phyloP scores from a whole-genome alignment of 805 yeast genomes.

The Starmerella powellii region DNA sequence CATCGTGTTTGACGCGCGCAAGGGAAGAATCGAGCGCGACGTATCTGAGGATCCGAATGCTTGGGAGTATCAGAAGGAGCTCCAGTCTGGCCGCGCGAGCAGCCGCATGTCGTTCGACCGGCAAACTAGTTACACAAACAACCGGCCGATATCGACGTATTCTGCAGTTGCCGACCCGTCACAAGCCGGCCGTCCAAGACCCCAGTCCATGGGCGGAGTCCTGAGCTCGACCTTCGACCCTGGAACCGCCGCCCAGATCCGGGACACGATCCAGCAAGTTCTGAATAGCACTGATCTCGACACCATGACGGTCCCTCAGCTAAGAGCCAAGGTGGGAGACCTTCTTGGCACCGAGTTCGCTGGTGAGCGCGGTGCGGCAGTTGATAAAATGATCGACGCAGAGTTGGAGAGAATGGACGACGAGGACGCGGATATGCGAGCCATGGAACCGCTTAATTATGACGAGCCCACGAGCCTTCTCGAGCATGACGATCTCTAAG shows the following conservation, averaged over 20 bases:
- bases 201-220: neutral
- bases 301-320: conserved; percentile 29
- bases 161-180: conserved; percentile 1
- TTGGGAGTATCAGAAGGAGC: neutral
- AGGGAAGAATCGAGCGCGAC: conserved; percentile 27
- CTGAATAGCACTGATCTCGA: conserved; percentile 28
- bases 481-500: too few relatives aligned
- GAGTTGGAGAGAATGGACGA: conserved; percentile 31
- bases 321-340: conserved; percentile 30
- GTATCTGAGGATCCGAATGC: conserved; percentile 19
- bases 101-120: neutral
- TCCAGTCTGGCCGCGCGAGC: too few relatives aligned
- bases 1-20: conserved; percentile 28
- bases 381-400: conserved; percentile 29
- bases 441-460: conserved; percentile 3
- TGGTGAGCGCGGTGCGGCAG: conserved; percentile 25
- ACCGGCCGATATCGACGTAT: conserved; percentile 8
- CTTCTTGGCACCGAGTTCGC: conserved; percentile 28
- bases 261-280: conserved; percentile 27
- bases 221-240: conserved; percentile 19
- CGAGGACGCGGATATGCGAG: neutral
- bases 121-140: neutral
- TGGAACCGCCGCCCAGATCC: conserved; percentile 24
- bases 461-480: conserved; percentile 1
- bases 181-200: neutral